A percentile compares a stretch with the other conserved stretches of the same genome.
These are phyloP conservation scores for Phenoliferia sp. DNA, from an alignment of 1,284 basidiomycete genomes.

Conservation along the genomic window DNA sequence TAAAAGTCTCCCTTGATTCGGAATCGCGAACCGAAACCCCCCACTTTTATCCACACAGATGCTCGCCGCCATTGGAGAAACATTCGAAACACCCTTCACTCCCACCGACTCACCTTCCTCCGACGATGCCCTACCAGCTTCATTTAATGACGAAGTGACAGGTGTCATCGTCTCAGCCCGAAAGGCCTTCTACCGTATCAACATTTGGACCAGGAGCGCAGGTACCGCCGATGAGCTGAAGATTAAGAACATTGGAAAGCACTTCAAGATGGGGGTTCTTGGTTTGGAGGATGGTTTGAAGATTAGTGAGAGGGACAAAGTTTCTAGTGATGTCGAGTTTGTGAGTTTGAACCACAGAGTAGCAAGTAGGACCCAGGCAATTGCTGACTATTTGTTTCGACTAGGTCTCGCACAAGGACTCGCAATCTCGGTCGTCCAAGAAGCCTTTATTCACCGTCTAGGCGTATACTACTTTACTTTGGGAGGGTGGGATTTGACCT, in stretches of 20 bases:
- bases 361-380: background rate
- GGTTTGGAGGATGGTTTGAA: conserved; percentile 48
- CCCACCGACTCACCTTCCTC: conserved; percentile 34
- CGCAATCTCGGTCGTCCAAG: background rate
- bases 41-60: conserved; percentile 53
- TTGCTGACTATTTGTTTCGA: background rate
- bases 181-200: conserved; percentile 91
- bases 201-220: conserved; percentile 82
- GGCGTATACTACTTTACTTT: too few relatives aligned
- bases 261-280: conserved; percentile 88
- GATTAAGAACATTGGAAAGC: conserved; percentile 66
- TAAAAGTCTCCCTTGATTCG: background rate
- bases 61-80: conserved; percentile 94
- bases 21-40: background rate
- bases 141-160: conserved; percentile 62
- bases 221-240: conserved; percentile 41
- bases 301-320: conserved; percentile 53
- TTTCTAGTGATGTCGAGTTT: conserved; percentile 91
- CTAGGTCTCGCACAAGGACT: background rate
- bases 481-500: too few relatives aligned
- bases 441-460: background rate
- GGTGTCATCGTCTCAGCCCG: conserved; percentile 93
- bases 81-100: conserved; percentile 71
- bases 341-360: conserved; percentile 49
- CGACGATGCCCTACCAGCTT: conserved; percentile 45